A percentile compares a stretch with the other conserved stretches of the same genome.
Conservation (phyloP, 1,284 basidiomycete genomes). For the Marasmius fiardii region DNA sequence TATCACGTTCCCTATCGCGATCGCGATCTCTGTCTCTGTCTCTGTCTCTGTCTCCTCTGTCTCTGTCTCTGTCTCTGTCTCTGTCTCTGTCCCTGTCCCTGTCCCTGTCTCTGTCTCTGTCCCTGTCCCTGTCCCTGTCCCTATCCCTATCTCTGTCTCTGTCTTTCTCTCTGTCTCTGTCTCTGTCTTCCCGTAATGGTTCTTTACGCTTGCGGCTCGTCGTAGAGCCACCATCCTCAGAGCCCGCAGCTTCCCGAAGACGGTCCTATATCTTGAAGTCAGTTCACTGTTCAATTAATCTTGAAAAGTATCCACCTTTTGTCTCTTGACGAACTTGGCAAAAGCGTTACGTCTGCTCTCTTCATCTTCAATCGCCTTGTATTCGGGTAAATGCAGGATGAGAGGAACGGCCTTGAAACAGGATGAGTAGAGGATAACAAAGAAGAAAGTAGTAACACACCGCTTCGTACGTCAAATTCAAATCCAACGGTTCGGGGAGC, state of each 20-base stretch:
- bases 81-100: constrained; percentile 32
- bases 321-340: constrained; percentile 80
- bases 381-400: constrained; percentile 81
- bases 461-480: constrained; percentile 74
- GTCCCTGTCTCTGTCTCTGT: constrained; percentile 34
- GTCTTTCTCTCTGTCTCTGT: constrained; percentile 38
- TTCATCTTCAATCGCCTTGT: constrained; percentile 79
- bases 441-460: constrained; percentile 36
- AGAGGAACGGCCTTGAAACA: constrained; percentile 58
- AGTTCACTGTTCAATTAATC: background rate
- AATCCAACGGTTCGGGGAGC: constrained; percentile 74
- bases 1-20: constrained; percentile 27
- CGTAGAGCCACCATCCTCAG: constrained; percentile 75
- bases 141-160: constrained; percentile 35
- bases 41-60: constrained; percentile 40
- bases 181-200: constrained; percentile 47
- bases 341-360: constrained; percentile 79
- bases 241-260: constrained; percentile 65
- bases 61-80: constrained; percentile 35
- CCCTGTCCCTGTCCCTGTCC: constrained; percentile 41
- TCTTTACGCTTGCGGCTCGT: constrained; percentile 77
- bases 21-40: constrained; percentile 40
- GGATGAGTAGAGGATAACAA: constrained; percentile 10
- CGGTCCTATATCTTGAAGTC: constrained; percentile 52
- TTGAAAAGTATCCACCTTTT: constrained; percentile 53